Conservation (phyloP, 768 basidiomycete species). For the Podaxis carcinomalis region DNA sequence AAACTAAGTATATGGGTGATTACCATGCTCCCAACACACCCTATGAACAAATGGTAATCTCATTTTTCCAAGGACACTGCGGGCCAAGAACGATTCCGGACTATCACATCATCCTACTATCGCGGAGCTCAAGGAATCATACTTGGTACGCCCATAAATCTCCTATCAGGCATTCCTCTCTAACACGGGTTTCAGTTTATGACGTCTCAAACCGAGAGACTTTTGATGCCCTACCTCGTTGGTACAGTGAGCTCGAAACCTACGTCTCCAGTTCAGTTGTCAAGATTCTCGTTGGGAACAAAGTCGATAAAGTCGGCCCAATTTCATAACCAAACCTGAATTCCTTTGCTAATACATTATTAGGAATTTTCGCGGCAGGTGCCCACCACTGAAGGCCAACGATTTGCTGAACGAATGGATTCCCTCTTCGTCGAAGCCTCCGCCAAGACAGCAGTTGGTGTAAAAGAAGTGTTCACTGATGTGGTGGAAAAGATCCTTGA, state of each 20-base stretch:
- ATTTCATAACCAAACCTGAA: not conserved
- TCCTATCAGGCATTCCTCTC: not conserved
- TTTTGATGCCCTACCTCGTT: constrained; percentile 90
- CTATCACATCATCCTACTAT: constrained; percentile 94
- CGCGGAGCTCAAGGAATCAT: constrained; percentile 84
- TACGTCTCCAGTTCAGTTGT: constrained; percentile 84
- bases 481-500: constrained; percentile 82
- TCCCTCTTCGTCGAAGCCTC: constrained; percentile 89
- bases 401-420: constrained; percentile 78
- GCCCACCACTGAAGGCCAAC: constrained; percentile 66
- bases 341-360: not conserved
- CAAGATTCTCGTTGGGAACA: constrained; percentile 94
- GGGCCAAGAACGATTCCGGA: constrained; percentile 95
- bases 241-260: constrained; percentile 91
- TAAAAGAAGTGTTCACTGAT: constrained; percentile 66
- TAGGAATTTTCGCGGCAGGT: constrained; percentile 93
- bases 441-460: constrained; percentile 86
- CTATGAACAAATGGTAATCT: not conserved
- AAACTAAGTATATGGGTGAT: constrained; percentile 97
- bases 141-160: constrained; percentile 41
- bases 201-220: constrained; percentile 91
- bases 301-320: constrained; percentile 70
- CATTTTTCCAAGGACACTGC: constrained; percentile 72
- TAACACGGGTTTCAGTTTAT: constrained; percentile 58
- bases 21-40: not conserved